Conservation (phyloP, 2,329 filamentous ascomycete genomes). For the Stagonosporopsis rhizophila region DNA sequence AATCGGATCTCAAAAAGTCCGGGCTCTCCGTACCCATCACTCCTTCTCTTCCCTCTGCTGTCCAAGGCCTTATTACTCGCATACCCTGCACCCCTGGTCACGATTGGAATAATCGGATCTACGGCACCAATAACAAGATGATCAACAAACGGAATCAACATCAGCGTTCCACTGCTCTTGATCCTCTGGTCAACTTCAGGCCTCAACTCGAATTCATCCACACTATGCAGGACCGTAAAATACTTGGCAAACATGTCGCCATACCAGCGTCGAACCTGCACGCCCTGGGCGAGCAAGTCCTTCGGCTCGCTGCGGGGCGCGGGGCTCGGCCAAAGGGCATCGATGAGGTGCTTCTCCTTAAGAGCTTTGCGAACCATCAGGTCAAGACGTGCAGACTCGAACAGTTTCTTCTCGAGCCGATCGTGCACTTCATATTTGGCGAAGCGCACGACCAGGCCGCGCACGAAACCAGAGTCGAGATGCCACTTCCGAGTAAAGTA, state of each 20-base stretch:
- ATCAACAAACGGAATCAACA: slow-evolving; percentile 45
- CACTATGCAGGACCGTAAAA: slow-evolving; percentile 38
- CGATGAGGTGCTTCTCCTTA: slow-evolving; percentile 49
- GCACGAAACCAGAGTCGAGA: slow-evolving; percentile 41
- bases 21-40: slow-evolving; percentile 36
- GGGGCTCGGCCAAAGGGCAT: slow-evolving; percentile 45
- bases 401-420: slow-evolving; percentile 47
- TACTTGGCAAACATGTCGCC: slow-evolving; percentile 50
- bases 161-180: slow-evolving; percentile 41
- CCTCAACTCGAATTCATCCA: slow-evolving; percentile 42
- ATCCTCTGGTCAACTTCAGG: slow-evolving; percentile 43
- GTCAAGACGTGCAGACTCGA: slow-evolving; percentile 42
- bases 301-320: slow-evolving; percentile 36
- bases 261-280: slow-evolving; percentile 46
- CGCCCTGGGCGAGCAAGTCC: slow-evolving; percentile 42
- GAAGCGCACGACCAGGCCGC: slow-evolving; percentile 44
- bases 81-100: slow-evolving; percentile 41
- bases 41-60: slow-evolving; percentile 21
- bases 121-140: slow-evolving; percentile 44
- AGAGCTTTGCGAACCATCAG: slow-evolving; percentile 48
- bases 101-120: slow-evolving; percentile 45
- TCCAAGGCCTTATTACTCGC: slow-evolving; percentile 32
- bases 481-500: slow-evolving; percentile 42
- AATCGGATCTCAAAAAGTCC: slow-evolving; percentile 45
- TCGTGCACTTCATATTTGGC: slow-evolving; percentile 47